Base-by-base conservation (phyloP, 2,329 filamentous ascomycete genomes). In the Fusarium protoensiforme region DNA sequence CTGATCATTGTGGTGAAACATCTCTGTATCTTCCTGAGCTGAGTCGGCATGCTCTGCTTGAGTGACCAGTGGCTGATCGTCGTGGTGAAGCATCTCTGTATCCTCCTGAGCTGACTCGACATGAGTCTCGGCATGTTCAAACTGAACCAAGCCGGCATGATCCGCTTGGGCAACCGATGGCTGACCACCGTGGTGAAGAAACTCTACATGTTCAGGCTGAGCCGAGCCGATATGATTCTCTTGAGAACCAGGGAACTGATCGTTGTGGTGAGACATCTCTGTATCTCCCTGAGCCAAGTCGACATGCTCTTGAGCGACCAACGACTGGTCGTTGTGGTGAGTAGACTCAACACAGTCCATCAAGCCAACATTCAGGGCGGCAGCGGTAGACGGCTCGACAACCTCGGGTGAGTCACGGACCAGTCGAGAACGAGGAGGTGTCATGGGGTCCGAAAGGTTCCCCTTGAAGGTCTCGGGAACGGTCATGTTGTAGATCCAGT, bases 401-500 rank as follows among this genome's bases (percentile, higher is more conserved):
- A 36, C 22, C 24, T 11, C 43, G 7, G 46, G 22, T 13, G 57
- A 67, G 7, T 33, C 57, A 16, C 11, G 7, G 48, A 72, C 41
- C 2, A 36, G 65, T 1, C n/a, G 56, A 5, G 59, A 53, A 29
- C 38, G 48, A 7, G 73, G 63, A 0, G 69, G 22, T n/a, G 61
- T 61, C 14, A 66, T 48, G 2, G 56, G 63, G 5, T 56, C 36
- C 7, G 27, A 22, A 7, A 35, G 22, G 2, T 16, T 35, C 0
- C 22, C 35, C 11, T 39, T 39, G 18, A 57, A 72, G 2, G 27
- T 5, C 10, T 46, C 41, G 2, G 67, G 60, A 5, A 60, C 46
- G 4, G 56, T 33, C 13, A 71, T 71, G 29, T 63, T 62, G 13
- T 63, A 18, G 6, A 84, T 83, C 85, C 85, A 87, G 5, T 75